Evolutionary conservation across 2,329 filamentous ascomycete genomes (phyloP).

Genomic region (Colletotrichum chlorophyti): DNA sequence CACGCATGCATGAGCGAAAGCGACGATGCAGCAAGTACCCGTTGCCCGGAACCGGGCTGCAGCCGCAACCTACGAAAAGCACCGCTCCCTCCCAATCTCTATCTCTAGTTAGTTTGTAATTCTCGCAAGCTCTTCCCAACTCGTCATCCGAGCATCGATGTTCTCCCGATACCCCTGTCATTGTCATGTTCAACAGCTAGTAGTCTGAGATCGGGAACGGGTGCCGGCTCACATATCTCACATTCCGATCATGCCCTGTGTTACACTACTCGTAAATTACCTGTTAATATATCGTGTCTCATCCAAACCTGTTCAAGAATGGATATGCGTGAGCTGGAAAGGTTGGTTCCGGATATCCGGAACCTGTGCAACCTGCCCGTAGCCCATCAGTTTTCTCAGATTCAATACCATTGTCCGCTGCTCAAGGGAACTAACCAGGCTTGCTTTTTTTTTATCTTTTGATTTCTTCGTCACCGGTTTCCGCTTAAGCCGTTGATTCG

Average conservation of each 20-base stretch:
- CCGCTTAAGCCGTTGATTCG: no score
- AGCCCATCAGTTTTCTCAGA: background rate
- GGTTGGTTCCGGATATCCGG: slow-evolving; percentile 3
- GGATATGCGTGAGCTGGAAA: background rate
- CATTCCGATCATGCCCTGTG: background rate
- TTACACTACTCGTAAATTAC: background rate
- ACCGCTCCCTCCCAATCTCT: background rate
- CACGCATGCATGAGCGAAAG: background rate
- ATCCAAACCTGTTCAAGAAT: background rate
- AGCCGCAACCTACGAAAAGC: background rate
- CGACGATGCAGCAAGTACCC: slow-evolving; percentile 13
- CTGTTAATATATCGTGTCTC: background rate
- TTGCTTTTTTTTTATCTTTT: background rate
- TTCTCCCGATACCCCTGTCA: no score
- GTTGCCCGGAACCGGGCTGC: background rate
- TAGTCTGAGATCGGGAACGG: no score
- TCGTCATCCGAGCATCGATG: slow-evolving; percentile 5
- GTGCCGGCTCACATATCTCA: background rate
- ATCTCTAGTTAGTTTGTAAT: no score
- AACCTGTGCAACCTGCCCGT: background rate
- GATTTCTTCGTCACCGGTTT: background rate
- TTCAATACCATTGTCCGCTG: no score
- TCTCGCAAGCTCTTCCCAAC: slow-evolving; percentile 14
- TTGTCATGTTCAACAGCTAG: no score
- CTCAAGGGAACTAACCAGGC: no score